Evolutionary conservation across 2,329 filamentous ascomycete species (phyloP).

Genomic region (Aspergillus pseudoterreus): DNA sequence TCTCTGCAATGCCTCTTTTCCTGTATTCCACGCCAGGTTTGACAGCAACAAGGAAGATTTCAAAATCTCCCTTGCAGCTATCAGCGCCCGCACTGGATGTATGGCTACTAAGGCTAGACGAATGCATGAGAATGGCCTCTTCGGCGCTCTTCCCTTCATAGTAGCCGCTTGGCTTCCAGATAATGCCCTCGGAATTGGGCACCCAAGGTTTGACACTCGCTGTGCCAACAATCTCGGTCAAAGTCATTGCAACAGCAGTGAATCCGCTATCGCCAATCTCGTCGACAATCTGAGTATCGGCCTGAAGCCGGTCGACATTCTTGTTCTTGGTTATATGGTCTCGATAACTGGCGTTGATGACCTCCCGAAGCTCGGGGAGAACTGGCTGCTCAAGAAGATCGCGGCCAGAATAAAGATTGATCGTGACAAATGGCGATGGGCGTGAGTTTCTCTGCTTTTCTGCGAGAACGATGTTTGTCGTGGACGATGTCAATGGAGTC

Average conservation of each 20-base stretch:
- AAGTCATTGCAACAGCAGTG: neutral
- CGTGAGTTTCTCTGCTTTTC: neutral
- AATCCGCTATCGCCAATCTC: neutral
- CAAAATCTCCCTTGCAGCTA: too few species aligned
- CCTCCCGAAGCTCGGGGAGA: neutral
- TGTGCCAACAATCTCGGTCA: neutral
- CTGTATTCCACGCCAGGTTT: too few species aligned
- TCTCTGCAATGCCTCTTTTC: too few species aligned
- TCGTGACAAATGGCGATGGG: neutral
- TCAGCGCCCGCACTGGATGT: too few species aligned
- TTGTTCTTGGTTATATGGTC: neutral
- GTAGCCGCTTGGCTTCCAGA: too few species aligned
- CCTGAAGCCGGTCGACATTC: neutral
- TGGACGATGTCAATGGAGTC: neutral
- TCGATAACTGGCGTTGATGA: neutral
- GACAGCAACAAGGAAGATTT: too few species aligned
- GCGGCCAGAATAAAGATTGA: neutral
- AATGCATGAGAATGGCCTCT: too few species aligned
- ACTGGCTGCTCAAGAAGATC: neutral
- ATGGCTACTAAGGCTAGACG: too few species aligned
- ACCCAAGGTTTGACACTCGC: neutral
- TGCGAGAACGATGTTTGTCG: neutral
- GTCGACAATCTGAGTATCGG: neutral
- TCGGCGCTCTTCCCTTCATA: too few species aligned
- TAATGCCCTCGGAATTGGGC: too few species aligned